Evolutionary conservation across 164 flowering plant genomes (phyloP), one percentile per base, ranked within the genome.

Genomic region (Malania oleifera): DNA sequence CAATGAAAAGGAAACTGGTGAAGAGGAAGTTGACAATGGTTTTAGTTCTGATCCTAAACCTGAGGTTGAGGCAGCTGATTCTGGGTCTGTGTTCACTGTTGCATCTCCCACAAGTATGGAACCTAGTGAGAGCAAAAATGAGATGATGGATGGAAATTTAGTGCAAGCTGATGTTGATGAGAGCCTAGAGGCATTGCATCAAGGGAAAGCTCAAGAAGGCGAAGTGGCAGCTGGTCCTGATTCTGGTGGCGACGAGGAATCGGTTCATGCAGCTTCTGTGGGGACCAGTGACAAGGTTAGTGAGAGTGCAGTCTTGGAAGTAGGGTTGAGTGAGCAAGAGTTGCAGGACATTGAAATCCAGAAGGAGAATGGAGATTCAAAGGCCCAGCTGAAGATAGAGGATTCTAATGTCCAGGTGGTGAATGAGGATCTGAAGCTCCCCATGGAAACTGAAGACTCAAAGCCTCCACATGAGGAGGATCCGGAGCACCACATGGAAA

Each of bases 1-100:
- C 13, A 48, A 38, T 67, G 96, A 88, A 61, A 64, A 54, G 70
- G 87, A 80, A 49, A 53, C 59, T 59, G 63, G 63, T 3, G 57
- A 50, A 39, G 67, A 62, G 31, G 66, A 56, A 49, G 66, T 27
- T 52, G 53, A 46, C 27, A 69, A 69, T 71, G 81, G 72, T 65
- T 9, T 58, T 41, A 60, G 58, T 60, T 24, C 22, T 61, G 67
- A 59, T 48, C 18, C 56, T n/a, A 50, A 67, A 25, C 40, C 66
- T 43, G 60, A 47, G 23, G 56, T 15, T 54, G 62, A 31, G 51
- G 43, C 1, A 15, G 53, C 62, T 27, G 61, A 52, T 61, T 68
- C 19, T 18, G 69, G 59, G 19, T 15, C 52, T 22, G 69, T 35
- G 15, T 50, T 52, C 6, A 35, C 50, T 44, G 70, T 38, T 52